Evolutionary conservation across 2,329 filamentous ascomycete genomes (phyloP).

Genomic region (Apiospora rasikravindrae): DNA sequence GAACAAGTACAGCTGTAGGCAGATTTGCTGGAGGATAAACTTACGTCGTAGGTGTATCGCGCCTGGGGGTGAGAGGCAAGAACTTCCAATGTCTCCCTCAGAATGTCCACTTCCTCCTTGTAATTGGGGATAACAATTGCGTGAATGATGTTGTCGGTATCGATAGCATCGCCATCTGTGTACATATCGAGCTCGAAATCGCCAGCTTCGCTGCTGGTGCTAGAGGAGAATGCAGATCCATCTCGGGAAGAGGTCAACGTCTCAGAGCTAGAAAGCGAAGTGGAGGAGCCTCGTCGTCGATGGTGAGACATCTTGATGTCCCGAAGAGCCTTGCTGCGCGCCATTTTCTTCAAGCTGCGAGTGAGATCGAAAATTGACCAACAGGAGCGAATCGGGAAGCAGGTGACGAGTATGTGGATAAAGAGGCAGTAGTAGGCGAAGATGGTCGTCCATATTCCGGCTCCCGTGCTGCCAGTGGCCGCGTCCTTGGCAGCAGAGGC

Average conservation of each 20-base stretch:
- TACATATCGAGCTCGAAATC: constrained; percentile 55
- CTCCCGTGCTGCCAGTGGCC: constrained; percentile 40
- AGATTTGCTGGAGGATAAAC: constrained; percentile 38
- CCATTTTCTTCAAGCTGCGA: constrained; percentile 51
- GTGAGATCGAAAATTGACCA: constrained; percentile 66
- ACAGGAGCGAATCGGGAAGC: constrained; percentile 67
- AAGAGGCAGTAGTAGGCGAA: constrained; percentile 70
- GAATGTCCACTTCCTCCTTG: constrained; percentile 72
- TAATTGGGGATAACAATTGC: constrained; percentile 76
- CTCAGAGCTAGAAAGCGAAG: constrained; percentile 62
- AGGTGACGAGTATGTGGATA: constrained; percentile 67
- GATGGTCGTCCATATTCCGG: constrained; percentile 55
- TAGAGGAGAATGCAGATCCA: constrained; percentile 43
- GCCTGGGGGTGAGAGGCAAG: constrained; percentile 71
- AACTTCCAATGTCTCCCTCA: constrained; percentile 72
- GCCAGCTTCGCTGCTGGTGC: constrained; percentile 56
- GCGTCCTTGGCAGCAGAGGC: not conserved
- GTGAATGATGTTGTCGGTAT: constrained; percentile 59
- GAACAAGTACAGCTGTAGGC: not conserved
- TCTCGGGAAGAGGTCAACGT: constrained; percentile 55
- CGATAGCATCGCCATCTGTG: constrained; percentile 47
- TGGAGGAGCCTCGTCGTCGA: constrained; percentile 57
- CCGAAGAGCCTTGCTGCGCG: constrained; percentile 50
- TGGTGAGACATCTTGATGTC: constrained; percentile 53
- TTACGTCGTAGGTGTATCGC: constrained; percentile 69